Evolutionary conservation across 768 basidiomycete genomes (phyloP), one percentile per base, ranked within the genome.

Genomic region (Rhizopogon salebrosus): DNA sequence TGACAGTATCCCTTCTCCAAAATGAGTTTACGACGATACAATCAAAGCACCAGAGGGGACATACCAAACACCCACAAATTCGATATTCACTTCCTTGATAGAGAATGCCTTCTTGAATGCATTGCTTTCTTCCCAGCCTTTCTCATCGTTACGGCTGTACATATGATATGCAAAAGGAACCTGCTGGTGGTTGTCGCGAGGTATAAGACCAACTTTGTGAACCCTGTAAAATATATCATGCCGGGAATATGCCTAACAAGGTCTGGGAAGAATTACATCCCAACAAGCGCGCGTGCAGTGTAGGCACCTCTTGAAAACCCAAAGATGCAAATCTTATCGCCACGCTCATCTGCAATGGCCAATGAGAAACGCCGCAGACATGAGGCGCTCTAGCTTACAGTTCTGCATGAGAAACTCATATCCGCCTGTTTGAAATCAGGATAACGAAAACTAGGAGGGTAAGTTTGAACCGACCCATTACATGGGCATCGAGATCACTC

Each of bases 251-350:
- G 4, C 10, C 11, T 16, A 20, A 3, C 58, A 52, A 10, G 18
- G 58, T 57, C 39, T 59, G 51, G 11, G 57, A 16, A 60, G 16
- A 53, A 77, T 64, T 52, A 79, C 87, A 89, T 89, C 50, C 87
- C 88, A 11, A 83, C 86, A 14, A 87, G 71, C 2, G 85, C 85
- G 45, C 88, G 78, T 20, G 80, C 79, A 20, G 85, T 84, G 57
- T 80, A 89, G 39, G 86, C 86, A n/a, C 88, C 88, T 51, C 89
- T 73, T 3, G 88, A 89, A 66, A 90, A 89, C 0, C 88, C 90
- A 60, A 92, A 90, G 3, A 92, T 72, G 62, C 79, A 89, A 4
- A 92, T 86, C 57, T 81, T 84, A 66, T 92, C 89, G 0, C 83
- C 84, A n/a, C 76, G 75, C 35, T 79, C 70, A 52, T 87, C 84